Base-by-base conservation (phyloP, 2,329 filamentous ascomycete genomes). In the Penicillium sclerotigenum region DNA sequence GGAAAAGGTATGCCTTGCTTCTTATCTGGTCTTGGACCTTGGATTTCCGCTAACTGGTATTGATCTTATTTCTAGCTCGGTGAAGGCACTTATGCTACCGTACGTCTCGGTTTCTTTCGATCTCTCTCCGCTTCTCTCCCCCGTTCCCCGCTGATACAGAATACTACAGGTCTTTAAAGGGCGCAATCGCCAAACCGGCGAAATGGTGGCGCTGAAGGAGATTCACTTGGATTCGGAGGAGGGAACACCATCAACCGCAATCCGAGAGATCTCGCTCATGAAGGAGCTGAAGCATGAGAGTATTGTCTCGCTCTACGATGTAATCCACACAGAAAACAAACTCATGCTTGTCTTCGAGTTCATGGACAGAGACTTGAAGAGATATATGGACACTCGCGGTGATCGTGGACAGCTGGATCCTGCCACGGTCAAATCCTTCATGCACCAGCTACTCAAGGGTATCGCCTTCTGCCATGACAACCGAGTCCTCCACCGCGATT, bases 281-380 rank as follows among this genome's bases (percentile, higher is more conserved):
- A 99, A 99, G 78, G 94, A 99, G 77, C 83, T 99, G 64, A 97
- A 97, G 77, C 94, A 99, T 76, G 92, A 97, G 74, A 97, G 97
- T 72, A 97, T 99, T 64, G 92, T 99, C 67, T 90, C 88, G 57
- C 86, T 99, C 5, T 91, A 97, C 82, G 94, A 99, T 81, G 94
- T 99, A 54, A 97, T 99, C 69, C 94, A 99, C 76, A 99, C 94
- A 56, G 94, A 99, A 80, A 99, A 97, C 79, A 99, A 99, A 75
- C 86, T 99, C 56, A 99, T 99, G 94, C 87, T 99, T 38, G 94
- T 99, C 10, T 99, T 99, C 67, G 94, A 99, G 75, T 96, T 87
- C 76, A 97, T 99, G 93, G 94, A 99, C 76, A 91, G 92, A 72
- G 94, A 99, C 71, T 80, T 99, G 11, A 99, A 99, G 81, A 91